Conservation (phyloP, 2,329 filamentous ascomycete species). For the Claviceps citrina region DNA sequence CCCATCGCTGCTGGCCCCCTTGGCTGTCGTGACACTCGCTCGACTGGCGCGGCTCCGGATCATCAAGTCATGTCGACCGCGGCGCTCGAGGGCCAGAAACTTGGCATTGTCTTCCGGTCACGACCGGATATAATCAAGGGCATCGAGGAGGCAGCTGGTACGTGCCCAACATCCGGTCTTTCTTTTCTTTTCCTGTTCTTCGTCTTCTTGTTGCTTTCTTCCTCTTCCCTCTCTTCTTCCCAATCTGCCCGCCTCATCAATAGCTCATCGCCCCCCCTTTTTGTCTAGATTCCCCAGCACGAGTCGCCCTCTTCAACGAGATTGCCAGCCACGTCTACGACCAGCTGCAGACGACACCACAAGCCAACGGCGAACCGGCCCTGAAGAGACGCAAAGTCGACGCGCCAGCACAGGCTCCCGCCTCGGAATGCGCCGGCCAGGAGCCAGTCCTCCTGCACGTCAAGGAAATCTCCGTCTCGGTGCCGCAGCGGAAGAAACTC, state of each 20-base stretch:
- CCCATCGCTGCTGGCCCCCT: too few relatives aligned
- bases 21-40: not conserved
- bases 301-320: conserved; percentile 39
- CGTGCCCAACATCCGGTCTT: conserved; percentile 10
- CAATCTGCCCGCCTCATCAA: too few relatives aligned
- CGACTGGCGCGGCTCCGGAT: not conserved
- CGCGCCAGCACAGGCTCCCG: conserved; percentile 17
- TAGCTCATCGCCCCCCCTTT: too few relatives aligned
- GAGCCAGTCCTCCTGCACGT: conserved; percentile 43
- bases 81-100: conserved; percentile 32
- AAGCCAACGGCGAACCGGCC: conserved; percentile 27
- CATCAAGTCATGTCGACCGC: conserved; percentile 21
- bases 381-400: conserved; percentile 40
- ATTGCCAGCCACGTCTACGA: conserved; percentile 37
- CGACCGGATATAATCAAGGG: conserved; percentile 40
- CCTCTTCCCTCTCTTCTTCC: not conserved
- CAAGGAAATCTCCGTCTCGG: conserved; percentile 51
- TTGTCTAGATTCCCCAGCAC: conserved; percentile 32
- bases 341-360: conserved; percentile 19
- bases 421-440: conserved; percentile 19
- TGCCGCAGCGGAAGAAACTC: conserved; percentile 54
- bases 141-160: conserved; percentile 39
- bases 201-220: too few relatives aligned
- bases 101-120: conserved; percentile 37
- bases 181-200: too few relatives aligned